Conservation (phyloP, 805 yeast species). For the Allodekkera sacchari region DNA sequence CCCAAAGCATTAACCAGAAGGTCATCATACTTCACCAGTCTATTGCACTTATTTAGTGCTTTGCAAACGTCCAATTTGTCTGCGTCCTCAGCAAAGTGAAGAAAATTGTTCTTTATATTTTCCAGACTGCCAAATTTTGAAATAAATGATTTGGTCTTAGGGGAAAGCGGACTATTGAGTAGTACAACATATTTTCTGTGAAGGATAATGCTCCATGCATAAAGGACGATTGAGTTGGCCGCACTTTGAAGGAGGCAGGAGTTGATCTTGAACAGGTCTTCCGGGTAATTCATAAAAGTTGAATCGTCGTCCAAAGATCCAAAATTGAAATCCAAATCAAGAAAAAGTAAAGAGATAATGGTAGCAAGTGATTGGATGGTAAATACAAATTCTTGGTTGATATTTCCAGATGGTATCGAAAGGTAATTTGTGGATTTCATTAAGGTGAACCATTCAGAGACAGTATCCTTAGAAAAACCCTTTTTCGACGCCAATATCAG, state of each 20-base stretch:
- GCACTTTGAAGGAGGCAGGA: constrained; percentile 20
- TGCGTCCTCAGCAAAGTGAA: constrained; percentile 31
- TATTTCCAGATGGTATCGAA: constrained; percentile 16
- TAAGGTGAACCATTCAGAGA: constrained; percentile 47
- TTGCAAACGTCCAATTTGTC: constrained; percentile 35
- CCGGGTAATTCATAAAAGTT: constrained; percentile 35
- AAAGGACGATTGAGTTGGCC: constrained; percentile 42
- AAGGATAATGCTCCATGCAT: constrained; percentile 59
- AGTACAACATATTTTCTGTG: constrained; percentile 41
- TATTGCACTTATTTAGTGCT: constrained; percentile 32
- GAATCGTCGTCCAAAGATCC: constrained; percentile 31
- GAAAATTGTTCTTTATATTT: constrained; percentile 19
- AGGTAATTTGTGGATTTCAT: constrained; percentile 27
- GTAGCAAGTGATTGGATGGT: constrained; percentile 40
- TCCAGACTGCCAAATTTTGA: constrained; percentile 8
- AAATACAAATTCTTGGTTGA: constrained; percentile 9
- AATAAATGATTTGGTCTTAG: constrained; percentile 10
- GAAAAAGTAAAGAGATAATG: constrained; percentile 39
- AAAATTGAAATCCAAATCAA: constrained; percentile 48
- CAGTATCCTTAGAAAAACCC: constrained; percentile 22
- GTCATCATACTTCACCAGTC: constrained; percentile 38
- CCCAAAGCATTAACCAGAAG: constrained; percentile 44
- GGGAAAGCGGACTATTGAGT: constrained; percentile 22
- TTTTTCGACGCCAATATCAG: constrained; percentile 17
- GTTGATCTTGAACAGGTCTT: constrained; percentile 22